A percentile compares a stretch with the other conserved stretches of the same genome.
phyloP scores from a whole-genome alignment of 2,329 filamentous ascomycete genomes.

The Juglanconis juglandina region DNA sequence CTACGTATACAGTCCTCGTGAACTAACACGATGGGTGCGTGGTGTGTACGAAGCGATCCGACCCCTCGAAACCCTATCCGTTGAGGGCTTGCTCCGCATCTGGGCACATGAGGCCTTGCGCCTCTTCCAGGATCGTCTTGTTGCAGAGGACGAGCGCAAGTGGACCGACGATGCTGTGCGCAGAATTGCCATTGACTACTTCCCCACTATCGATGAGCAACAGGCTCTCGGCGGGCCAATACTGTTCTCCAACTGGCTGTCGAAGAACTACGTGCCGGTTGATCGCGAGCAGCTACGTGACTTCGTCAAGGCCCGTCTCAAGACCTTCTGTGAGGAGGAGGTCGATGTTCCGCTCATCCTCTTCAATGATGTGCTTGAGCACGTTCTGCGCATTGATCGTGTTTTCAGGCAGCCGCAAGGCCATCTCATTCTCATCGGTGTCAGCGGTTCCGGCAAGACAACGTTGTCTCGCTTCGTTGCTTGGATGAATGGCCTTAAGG shows the following conservation, averaged over 20 bases:
- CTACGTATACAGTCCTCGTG: constrained; percentile 98
- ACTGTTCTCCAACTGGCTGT: constrained; percentile 98
- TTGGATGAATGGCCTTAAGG: constrained; percentile 99
- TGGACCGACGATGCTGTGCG: constrained; percentile 92
- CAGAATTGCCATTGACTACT: constrained; percentile 82
- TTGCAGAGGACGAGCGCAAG: constrained; percentile 86
- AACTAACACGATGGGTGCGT: constrained; percentile 94
- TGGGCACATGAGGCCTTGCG: constrained; percentile 97
- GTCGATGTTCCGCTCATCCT: constrained; percentile 96
- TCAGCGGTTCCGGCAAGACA: constrained; percentile 97
- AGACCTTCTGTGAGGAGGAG: constrained; percentile 99
- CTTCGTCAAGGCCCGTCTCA: constrained; percentile 94
- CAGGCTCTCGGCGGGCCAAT: constrained; percentile 90
- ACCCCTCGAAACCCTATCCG: constrained; percentile 78
- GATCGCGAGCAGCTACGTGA: constrained; percentile 92
- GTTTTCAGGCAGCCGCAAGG: constrained; percentile 98
- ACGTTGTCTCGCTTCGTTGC: constrained; percentile 96
- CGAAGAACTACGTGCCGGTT: constrained; percentile 96
- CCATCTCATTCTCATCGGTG: constrained; percentile 96
- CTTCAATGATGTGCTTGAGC: constrained; percentile 99
- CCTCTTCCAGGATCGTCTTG: constrained; percentile 94
- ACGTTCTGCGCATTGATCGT: constrained; percentile 95
- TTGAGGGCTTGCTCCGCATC: constrained; percentile 91
- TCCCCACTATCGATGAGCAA: constrained; percentile 90
- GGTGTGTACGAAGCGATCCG: constrained; percentile 96